Evolutionary conservation across 768 basidiomycete species (phyloP).

Genomic region (Lyophyllum atratum): DNA sequence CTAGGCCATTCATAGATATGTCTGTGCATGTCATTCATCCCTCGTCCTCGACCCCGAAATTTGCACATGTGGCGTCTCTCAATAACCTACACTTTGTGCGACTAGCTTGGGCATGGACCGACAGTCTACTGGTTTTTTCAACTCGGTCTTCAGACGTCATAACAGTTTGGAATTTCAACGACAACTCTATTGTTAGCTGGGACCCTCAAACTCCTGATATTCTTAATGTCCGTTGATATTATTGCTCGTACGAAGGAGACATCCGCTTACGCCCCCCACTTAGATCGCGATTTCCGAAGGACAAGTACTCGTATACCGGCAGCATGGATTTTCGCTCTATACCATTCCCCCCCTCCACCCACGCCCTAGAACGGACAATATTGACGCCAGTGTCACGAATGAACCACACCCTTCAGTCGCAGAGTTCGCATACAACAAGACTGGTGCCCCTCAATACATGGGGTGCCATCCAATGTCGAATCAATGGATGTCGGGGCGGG

Average conservation of each 20-base stretch:
- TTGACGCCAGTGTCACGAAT: neutral
- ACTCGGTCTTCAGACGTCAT: neutral
- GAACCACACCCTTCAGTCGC: neutral
- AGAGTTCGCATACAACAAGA: neutral
- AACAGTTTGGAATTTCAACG: slow-evolving; percentile 4
- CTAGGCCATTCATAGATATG: neutral
- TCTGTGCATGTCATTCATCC: neutral
- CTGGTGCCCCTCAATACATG: neutral
- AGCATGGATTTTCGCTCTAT: neutral
- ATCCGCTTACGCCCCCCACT: neutral
- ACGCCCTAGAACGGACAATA: neutral
- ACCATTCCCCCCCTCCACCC: neutral
- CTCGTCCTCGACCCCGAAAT: neutral
- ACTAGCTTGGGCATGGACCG: neutral
- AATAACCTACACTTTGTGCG: neutral
- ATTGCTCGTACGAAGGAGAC: too few species aligned
- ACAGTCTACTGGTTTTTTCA: neutral
- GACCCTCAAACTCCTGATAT: neutral
- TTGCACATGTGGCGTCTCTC: neutral
- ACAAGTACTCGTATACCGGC: neutral
- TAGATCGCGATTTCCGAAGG: neutral
- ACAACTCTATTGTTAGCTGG: neutral
- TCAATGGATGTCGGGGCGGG: too few species aligned
- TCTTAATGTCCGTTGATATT: neutral
- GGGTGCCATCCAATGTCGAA: neutral